phyloP scores from a whole-genome alignment of 768 basidiomycete genomes.

The Trichaptum fuscoviolaceum region DNA sequence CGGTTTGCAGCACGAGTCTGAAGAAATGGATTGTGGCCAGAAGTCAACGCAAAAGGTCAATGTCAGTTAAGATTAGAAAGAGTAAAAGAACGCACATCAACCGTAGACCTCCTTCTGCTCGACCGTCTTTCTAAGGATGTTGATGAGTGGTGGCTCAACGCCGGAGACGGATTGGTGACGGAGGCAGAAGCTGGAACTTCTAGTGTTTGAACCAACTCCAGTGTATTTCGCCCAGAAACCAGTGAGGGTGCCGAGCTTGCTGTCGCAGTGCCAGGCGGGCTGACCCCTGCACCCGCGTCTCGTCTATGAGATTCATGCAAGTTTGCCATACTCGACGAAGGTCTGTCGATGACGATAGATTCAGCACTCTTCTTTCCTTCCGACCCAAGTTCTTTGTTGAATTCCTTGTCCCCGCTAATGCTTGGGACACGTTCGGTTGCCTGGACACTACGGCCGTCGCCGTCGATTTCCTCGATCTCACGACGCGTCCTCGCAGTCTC shows the following conservation, averaged over 20 bases:
- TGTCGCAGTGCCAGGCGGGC: neutral
- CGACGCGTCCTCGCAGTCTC: constrained; percentile 21
- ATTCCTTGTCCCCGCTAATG: constrained; percentile 6
- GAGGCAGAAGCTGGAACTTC: constrained; percentile 1
- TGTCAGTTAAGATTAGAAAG: neutral
- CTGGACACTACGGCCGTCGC: constrained; percentile 22
- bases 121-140: constrained; percentile 14
- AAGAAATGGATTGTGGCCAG: constrained; percentile 11
- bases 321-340: constrained; percentile 10
- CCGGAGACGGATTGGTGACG: neutral
- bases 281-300: neutral
- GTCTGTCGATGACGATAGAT: constrained; percentile 14
- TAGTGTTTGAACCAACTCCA: neutral
- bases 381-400: constrained; percentile 4
- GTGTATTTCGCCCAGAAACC: neutral
- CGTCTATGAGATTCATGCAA: neutral
- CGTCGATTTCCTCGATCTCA: constrained; percentile 21
- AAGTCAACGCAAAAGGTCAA: constrained; percentile 6
- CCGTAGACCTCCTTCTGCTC: constrained; percentile 44
- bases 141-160: constrained; percentile 19
- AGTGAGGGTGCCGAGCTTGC: neutral
- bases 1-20: constrained; percentile 64
- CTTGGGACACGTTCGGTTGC: constrained; percentile 19
- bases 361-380: constrained; percentile 1
- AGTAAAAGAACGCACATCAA: constrained; percentile 48